These are phyloP conservation scores for Cerrena zonata DNA, from an alignment of 1,284 basidiomycete species.

Conservation along the genomic window DNA sequence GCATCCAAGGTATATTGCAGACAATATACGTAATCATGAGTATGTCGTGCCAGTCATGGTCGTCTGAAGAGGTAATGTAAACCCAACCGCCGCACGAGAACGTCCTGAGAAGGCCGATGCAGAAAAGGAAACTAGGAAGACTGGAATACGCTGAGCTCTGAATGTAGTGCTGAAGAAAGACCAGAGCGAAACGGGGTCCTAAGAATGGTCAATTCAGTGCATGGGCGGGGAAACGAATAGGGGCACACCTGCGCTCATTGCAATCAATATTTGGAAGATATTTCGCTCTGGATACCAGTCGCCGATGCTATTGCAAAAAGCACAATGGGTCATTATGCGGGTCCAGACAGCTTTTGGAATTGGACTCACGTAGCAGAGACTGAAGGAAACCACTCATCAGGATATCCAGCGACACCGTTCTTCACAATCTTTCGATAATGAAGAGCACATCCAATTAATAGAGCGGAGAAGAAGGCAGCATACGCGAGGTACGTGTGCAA, in stretches of 20 bases:
- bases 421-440: slow-evolving; percentile 88
- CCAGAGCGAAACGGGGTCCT: slow-evolving; percentile 77
- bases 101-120: slow-evolving; percentile 70
- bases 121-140: slow-evolving; percentile 53
- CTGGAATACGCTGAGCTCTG: slow-evolving; percentile 40
- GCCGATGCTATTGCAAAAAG: slow-evolving; percentile 57
- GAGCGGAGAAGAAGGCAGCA: slow-evolving; percentile 66
- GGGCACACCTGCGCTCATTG: slow-evolving; percentile 65
- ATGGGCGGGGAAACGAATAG: slow-evolving; percentile 2
- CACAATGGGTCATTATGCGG: background rate
- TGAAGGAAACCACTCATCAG: slow-evolving; percentile 88
- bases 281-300: slow-evolving; percentile 90
- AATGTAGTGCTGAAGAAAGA: slow-evolving; percentile 69
- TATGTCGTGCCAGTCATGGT: slow-evolving; percentile 80
- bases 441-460: slow-evolving; percentile 62
- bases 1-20: slow-evolving; percentile 85
- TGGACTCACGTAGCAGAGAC: slow-evolving; percentile 87
- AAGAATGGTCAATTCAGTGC: slow-evolving; percentile 9
- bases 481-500: slow-evolving; percentile 69
- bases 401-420: slow-evolving; percentile 81
- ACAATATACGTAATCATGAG: slow-evolving; percentile 85
- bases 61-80: slow-evolving; percentile 79
- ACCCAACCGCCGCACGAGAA: slow-evolving; percentile 89
- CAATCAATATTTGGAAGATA: slow-evolving; percentile 87
- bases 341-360: slow-evolving; percentile 1